Conservation (phyloP, 2,329 filamentous ascomycete genomes). For the Apiospora kogelbergensis region DNA sequence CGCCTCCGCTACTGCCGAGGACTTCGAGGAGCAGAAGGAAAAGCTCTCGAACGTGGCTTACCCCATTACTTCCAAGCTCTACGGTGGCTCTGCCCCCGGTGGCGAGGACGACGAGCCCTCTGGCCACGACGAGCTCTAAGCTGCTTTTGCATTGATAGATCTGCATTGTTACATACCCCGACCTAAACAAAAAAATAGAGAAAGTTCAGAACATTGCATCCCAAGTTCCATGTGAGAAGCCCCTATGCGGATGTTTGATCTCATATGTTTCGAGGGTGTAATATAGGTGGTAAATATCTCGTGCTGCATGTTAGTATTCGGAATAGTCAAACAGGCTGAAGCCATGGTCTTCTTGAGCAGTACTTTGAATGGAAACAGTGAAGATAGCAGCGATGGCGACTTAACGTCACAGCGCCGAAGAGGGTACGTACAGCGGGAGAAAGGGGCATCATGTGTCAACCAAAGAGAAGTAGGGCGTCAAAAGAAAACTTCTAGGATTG, state of each 20-base stretch:
- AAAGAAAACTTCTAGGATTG: too few species aligned
- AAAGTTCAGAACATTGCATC: slow-evolving; percentile 24
- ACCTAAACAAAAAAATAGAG: slow-evolving; percentile 24
- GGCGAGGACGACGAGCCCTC: slow-evolving; percentile 70
- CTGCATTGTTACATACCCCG: slow-evolving; percentile 31
- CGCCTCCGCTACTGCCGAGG: slow-evolving; percentile 79
- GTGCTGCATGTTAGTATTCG: neutral
- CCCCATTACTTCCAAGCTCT: slow-evolving; percentile 98
- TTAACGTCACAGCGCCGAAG: too few species aligned
- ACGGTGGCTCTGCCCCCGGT: slow-evolving; percentile 65
- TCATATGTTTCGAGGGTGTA: neutral
- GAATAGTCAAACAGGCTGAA: neutral
- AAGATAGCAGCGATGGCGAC: too few species aligned
- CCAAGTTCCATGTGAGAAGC: neutral
- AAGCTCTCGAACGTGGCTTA: slow-evolving; percentile 96
- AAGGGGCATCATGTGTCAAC: too few species aligned
- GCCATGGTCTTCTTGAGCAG: too few species aligned
- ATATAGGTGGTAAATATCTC: too few species aligned
- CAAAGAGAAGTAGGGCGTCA: too few species aligned
- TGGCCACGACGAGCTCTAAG: slow-evolving; percentile 77
- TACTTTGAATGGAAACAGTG: too few species aligned
- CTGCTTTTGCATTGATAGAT: slow-evolving; percentile 25
- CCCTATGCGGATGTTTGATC: neutral
- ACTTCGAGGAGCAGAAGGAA: slow-evolving; percentile 99
- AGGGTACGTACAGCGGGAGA: too few species aligned